phyloP scores from a whole-genome alignment of 2,329 filamentous ascomycete species.

The Bipolaris victoriae region DNA sequence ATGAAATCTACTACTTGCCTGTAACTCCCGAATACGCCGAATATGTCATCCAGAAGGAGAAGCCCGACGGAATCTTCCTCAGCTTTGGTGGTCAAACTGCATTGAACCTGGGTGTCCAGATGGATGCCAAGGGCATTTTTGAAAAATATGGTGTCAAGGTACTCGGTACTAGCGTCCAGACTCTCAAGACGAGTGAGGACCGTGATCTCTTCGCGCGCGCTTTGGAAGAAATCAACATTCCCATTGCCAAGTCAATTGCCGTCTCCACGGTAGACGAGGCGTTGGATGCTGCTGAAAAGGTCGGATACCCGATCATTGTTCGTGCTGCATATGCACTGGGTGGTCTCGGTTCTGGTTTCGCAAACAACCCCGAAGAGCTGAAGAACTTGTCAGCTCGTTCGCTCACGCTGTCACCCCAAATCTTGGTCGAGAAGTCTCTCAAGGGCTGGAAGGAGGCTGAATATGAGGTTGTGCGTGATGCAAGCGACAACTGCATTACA shows the following conservation, averaged over 20 bases:
- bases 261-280: constrained; percentile 92
- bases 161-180: constrained; percentile 91
- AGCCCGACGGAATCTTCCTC: constrained; percentile 95
- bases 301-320: constrained; percentile 98
- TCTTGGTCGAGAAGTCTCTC: constrained; percentile 96
- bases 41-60: constrained; percentile 95
- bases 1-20: constrained; percentile 97
- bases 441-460: constrained; percentile 99
- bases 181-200: constrained; percentile 92
- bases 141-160: constrained; percentile 96
- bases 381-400: constrained; percentile 92
- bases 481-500: constrained; percentile 97
- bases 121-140: constrained; percentile 95
- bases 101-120: constrained; percentile 94
- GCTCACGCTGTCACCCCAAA: constrained; percentile 91
- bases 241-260: constrained; percentile 94
- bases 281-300: constrained; percentile 79
- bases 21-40: constrained; percentile 97
- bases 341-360: constrained; percentile 95
- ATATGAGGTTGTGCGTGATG: constrained; percentile 97
- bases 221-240: constrained; percentile 95
- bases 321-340: constrained; percentile 96
- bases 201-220: constrained; percentile 95
- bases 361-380: constrained; percentile 90
- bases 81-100: constrained; percentile 98